Evolutionary conservation across 2,329 filamentous ascomycete species (phyloP), one percentile per base, ranked within the genome.

Genomic region (Paraconiothyrium brasiliense): DNA sequence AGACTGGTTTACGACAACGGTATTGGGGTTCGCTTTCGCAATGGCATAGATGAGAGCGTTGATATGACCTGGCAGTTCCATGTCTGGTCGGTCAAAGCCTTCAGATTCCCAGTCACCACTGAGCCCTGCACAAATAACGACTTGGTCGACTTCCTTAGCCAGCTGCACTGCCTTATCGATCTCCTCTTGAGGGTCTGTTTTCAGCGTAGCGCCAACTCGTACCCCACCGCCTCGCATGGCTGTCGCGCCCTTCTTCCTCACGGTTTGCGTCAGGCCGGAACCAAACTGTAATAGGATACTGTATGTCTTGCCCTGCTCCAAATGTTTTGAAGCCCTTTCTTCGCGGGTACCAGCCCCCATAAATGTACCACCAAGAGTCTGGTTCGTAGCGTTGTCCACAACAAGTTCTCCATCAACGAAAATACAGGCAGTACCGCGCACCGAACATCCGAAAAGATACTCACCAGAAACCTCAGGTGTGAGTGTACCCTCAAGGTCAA

Each of bases 21-120:
- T 89, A 22, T 90, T 86, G 8, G 91, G 85, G 62, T 86, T 84
- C 11, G 91, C 82, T 62, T 81, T 81, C 60, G 84, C 79, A 2
- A 87, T 80, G 67, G 52, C 11, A 8, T 30, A 35, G 3, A 50
- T 11, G 5, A 50, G 71, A 87, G 84, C 66, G 80, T 84, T 16
- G 82, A 82, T 46, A 2, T 70, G 20, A 78, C 76, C 66, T 77
- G 85, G 85, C n/a, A 88, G 76, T 62, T 86, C 83, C 82, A 87
- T 86, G 10, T 80, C 83, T 64, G 83, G 79, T 43, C 87, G 83
- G 71, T 90, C 88, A 32, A 84, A 81, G 20, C 88, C 88, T 70
- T 90, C 89, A 1, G 87, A 89, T 71, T 92, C 89, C 88, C 88
- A 91, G 71, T 91, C 89, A 5, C 84, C 84, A 71, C 92, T 93